Evolutionary conservation across 441 rosid species (phyloP).

Genomic region (Viola pubescens): DNA sequence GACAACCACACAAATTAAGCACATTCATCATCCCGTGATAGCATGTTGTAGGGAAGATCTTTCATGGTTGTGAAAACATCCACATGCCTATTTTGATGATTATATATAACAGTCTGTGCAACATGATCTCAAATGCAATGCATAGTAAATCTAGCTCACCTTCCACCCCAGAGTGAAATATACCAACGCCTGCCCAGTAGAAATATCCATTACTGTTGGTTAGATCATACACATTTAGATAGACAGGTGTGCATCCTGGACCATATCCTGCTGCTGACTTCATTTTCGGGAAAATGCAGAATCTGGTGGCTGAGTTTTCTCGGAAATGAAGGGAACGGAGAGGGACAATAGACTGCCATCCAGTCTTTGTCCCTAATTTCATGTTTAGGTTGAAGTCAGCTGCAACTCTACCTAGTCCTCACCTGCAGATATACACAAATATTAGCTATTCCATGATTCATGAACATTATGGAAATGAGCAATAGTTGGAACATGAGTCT

Average conservation of each 20-base stretch:
- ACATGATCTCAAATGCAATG: background rate
- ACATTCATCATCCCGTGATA: no score
- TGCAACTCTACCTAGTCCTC: constrained; percentile 23
- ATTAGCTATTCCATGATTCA: background rate
- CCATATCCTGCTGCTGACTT: constrained; percentile 35
- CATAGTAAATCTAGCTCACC: constrained; percentile 26
- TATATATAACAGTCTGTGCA: no score
- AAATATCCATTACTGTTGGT: constrained; percentile 66
- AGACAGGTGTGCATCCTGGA: constrained; percentile 54
- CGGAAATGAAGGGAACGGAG: constrained; percentile 29
- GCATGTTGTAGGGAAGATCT: no score
- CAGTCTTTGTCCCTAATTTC: constrained; percentile 27
- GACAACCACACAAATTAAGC: background rate
- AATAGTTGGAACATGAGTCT: background rate
- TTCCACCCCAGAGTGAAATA: constrained; percentile 85
- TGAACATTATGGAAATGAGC: background rate
- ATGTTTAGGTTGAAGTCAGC: constrained; percentile 26
- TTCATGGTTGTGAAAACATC: no score
- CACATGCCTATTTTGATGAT: no score
- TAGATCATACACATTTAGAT: constrained; percentile 79
- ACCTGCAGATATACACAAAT: constrained; percentile 27
- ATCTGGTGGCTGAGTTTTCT: constrained; percentile 32
- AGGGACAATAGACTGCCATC: constrained; percentile 39
- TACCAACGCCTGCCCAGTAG: constrained; percentile 83
- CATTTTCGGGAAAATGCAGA: constrained; percentile 49